Evolutionary conservation across 2,329 filamentous ascomycete species (phyloP).

Genomic region (Alternaria alternata): DNA sequence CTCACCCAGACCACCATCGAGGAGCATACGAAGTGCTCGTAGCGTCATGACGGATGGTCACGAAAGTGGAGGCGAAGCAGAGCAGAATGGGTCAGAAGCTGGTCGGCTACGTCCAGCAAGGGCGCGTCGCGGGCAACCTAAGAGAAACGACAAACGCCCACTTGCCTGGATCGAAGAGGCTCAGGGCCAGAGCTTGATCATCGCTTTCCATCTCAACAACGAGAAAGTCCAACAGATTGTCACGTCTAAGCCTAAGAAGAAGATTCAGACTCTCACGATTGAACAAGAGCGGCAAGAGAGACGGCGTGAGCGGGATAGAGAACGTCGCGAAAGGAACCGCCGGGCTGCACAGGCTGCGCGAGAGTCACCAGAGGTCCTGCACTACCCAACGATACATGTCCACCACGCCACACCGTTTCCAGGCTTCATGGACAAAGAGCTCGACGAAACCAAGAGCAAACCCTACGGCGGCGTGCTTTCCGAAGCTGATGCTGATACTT

Average conservation of each 20-base stretch:
- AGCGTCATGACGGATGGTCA: constrained; percentile 40
- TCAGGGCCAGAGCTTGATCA: constrained; percentile 39
- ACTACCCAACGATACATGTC: constrained; percentile 68
- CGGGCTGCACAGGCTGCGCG: constrained; percentile 54
- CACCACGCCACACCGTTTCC: constrained; percentile 82
- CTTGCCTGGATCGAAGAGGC: constrained; percentile 48
- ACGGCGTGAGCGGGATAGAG: constrained; percentile 45
- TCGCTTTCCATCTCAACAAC: constrained; percentile 55
- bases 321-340: constrained; percentile 56
- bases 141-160: constrained; percentile 47
- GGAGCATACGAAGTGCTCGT: constrained; percentile 29
- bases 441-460: constrained; percentile 88
- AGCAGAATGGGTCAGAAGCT: constrained; percentile 39
- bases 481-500: constrained; percentile 89
- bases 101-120: constrained; percentile 42
- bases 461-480: constrained; percentile 94
- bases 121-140: constrained; percentile 43
- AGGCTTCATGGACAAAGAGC: constrained; percentile 87
- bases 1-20: constrained; percentile 41
- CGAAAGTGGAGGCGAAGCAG: constrained; percentile 40
- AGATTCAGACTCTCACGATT: constrained; percentile 38
- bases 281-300: constrained; percentile 44
- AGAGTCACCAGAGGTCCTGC: constrained; percentile 56
- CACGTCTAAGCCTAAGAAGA: constrained; percentile 64
- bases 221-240: constrained; percentile 68